phyloP scores from a whole-genome alignment of 495 filamentous ascomycete genomes.

The Lasiosphaeriaceae sp. region DNA sequence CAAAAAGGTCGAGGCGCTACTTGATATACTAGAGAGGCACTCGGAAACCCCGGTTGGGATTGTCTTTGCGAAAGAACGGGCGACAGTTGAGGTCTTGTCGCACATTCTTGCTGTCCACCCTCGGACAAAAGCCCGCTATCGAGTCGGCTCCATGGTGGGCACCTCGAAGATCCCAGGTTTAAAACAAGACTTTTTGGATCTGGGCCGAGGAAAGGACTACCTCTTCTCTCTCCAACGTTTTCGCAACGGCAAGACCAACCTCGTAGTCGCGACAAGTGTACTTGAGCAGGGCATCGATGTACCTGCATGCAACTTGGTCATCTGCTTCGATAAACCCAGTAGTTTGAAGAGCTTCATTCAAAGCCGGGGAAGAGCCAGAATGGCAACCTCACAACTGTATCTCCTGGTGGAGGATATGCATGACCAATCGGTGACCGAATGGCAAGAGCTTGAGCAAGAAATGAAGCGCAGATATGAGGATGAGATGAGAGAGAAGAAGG shows the following conservation, averaged over 20 bases:
- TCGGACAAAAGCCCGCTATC: slow-evolving; percentile 51
- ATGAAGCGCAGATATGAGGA: slow-evolving; percentile 76
- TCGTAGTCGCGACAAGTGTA: slow-evolving; percentile 80
- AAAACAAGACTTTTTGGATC: slow-evolving; percentile 56
- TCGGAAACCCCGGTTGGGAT: slow-evolving; percentile 58
- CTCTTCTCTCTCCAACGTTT: slow-evolving; percentile 64
- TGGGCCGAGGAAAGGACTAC: slow-evolving; percentile 50
- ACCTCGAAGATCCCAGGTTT: slow-evolving; percentile 49
- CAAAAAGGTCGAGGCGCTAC: slow-evolving; percentile 50
- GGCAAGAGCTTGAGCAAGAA: slow-evolving; percentile 60
- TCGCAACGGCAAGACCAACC: slow-evolving; percentile 62
- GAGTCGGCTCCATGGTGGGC: slow-evolving; percentile 68
- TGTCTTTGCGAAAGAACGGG: slow-evolving; percentile 74
- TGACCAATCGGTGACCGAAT: slow-evolving; percentile 39
- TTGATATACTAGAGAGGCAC: slow-evolving; percentile 47
- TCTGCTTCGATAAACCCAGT: slow-evolving; percentile 75
- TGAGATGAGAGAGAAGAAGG: slow-evolving; percentile 52
- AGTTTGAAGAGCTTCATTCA: slow-evolving; percentile 88
- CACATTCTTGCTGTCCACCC: slow-evolving; percentile 63
- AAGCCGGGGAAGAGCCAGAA: slow-evolving; percentile 77
- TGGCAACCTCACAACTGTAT: slow-evolving; percentile 64
- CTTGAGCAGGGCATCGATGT: slow-evolving; percentile 93
- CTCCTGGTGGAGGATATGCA: slow-evolving; percentile 50
- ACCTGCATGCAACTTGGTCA: slow-evolving; percentile 75
- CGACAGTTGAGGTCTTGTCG: slow-evolving; percentile 63